Evolutionary conservation across 225 moss, liverwort and hornwort species (phyloP).

Genomic region (Sphagnum tenellum): DNA sequence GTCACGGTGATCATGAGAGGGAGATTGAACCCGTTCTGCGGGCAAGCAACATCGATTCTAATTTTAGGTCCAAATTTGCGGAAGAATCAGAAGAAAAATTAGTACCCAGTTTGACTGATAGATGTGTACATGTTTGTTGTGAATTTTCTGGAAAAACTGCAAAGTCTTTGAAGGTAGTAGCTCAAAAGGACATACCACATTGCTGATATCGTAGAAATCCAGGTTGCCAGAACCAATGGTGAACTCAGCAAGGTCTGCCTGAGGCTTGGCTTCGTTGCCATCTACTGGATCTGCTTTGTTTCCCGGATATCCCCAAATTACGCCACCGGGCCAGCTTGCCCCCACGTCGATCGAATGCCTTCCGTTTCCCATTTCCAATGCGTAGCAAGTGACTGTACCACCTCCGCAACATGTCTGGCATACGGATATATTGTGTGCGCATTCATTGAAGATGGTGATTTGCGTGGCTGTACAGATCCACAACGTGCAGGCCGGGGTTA

Average conservation of each 20-base stretch:
- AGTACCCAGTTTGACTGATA: no score
- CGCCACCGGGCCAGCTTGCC: no score
- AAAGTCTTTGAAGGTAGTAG: background rate
- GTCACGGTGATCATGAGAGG: slow-evolving; percentile 19
- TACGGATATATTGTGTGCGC: slow-evolving; percentile 17
- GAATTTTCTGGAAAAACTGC: background rate
- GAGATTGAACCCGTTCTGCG: slow-evolving; percentile 34
- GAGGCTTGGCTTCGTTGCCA: no score
- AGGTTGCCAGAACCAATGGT: no score
- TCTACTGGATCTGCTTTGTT: no score
- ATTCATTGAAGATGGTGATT: slow-evolving; percentile 29
- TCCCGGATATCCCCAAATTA: no score
- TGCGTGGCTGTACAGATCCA: slow-evolving; percentile 12
- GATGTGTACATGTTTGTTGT: no score
- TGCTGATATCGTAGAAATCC: slow-evolving; percentile 18
- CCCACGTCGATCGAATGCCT: no score
- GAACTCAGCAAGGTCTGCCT: no score
- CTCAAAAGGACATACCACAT: slow-evolving; percentile 22
- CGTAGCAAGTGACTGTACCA: background rate
- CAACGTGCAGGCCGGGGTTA: no score
- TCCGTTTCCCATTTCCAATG: no score
- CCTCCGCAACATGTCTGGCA: slow-evolving; percentile 3
- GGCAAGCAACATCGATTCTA: background rate
- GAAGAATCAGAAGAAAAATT: no score
- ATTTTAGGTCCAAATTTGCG: background rate